Base-by-base conservation (phyloP, 2,329 filamentous ascomycete genomes). In the Colletotrichum horii region DNA sequence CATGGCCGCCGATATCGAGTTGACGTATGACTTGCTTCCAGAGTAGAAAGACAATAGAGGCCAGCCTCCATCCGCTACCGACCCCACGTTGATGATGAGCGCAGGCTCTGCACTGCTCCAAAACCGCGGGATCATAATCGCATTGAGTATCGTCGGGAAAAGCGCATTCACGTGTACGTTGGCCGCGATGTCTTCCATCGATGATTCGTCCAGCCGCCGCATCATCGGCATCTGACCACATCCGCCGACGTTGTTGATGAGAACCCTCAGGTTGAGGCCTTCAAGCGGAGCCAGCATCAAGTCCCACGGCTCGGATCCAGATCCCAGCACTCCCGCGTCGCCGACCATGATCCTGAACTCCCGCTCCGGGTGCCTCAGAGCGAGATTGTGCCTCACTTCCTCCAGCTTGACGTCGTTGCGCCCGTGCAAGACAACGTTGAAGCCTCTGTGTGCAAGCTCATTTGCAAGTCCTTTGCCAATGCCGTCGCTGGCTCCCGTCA, bases 391-490 rank as follows among this genome's bases (percentile, higher is more conserved):
- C n/a, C 83, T 80, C n/a, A 89, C 82, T 2, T 71, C 71, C 3
- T 84, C 79, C 4, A 92, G 84, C 78, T 91, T 92, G 5, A 81
- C 76, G 4, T 78, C 76, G 74, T 90, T 90, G 43, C 89, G 87
- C n/a, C 91, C 90, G 76, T 92, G 90, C 11, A 92, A 79, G 19
- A 92, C 83, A 38, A 93, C 84, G 78, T 91, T 89, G 85, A 92
- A 91, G 62, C 89, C 89, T 16, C 82, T 82, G 0, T 78, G 74
- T 22, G 87, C 87, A n/a, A 93, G 87, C 78, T 90, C 88, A 70
- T 87, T 81, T 5, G 86, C 86, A 74, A 91, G 87, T 0, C 83
- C 87, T 32, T 83, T 83, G 14, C 91, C 91, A 52, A 92, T 91
- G 24, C 90, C 91, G 61, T 90, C 89, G 16, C 85, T 89, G 22